These are phyloP conservation scores for Saccharomyces pastorianus DNA, from an alignment of 1,139 yeast species.

Conservation along the genomic window DNA sequence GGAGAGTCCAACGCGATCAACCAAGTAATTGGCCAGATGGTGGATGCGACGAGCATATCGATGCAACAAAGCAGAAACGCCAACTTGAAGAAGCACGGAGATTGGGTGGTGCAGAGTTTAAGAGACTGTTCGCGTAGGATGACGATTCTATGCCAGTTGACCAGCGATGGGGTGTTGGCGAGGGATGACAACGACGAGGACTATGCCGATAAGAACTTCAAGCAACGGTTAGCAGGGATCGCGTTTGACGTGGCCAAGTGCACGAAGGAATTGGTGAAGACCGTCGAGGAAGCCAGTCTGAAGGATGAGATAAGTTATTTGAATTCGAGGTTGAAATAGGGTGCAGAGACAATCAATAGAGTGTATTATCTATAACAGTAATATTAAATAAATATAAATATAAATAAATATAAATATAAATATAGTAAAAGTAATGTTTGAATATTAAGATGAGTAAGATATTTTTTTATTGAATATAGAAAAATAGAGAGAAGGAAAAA, in stretches of 20 bases:
- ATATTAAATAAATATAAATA: neutral
- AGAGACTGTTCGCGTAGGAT: conserved; percentile 79
- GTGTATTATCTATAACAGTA: neutral
- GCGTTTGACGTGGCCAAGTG: conserved; percentile 93
- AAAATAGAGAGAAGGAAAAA: neutral
- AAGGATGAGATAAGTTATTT: conserved; percentile 58
- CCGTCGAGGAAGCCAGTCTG: conserved; percentile 88
- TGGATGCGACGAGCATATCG: conserved; percentile 79
- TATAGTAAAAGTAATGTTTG: neutral
- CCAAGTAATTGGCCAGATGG: conserved; percentile 74
- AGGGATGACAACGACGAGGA: conserved; percentile 47
- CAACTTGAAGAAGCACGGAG: conserved; percentile 80
- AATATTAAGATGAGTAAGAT: neutral
- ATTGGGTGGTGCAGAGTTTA: conserved; percentile 79
- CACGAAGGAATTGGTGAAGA: conserved; percentile 87
- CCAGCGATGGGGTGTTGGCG: conserved; percentile 30
- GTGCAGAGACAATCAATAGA: neutral
- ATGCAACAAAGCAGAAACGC: conserved; percentile 80
- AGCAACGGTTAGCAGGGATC: conserved; percentile 84
- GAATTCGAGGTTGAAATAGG: conserved; percentile 30
- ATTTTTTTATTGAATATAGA: neutral
- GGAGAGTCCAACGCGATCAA: conserved; percentile 67
- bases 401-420: neutral
- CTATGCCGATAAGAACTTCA: conserved; percentile 77
- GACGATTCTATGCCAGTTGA: conserved; percentile 52